These are phyloP conservation scores for Gaultheria prostrata DNA, from an alignment of 148 eudicot genomes.

Conservation along the genomic window DNA sequence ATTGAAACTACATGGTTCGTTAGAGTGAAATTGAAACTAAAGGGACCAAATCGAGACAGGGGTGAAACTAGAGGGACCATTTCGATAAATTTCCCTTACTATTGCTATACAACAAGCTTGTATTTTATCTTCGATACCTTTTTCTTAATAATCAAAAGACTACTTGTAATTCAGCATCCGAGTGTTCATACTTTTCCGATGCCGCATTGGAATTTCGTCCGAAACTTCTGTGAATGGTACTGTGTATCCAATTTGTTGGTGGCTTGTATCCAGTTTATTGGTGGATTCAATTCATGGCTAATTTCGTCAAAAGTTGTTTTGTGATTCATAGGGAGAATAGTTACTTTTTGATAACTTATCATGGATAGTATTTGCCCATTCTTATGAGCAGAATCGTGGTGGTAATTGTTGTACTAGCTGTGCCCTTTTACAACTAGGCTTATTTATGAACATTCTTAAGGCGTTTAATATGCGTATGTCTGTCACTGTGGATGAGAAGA, in stretches of 20 bases:
- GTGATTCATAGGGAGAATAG: background rate
- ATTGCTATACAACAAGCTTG: too few species aligned
- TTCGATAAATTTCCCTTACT: too few species aligned
- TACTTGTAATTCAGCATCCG: background rate
- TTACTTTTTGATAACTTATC: background rate
- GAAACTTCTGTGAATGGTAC: background rate
- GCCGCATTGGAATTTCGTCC: background rate
- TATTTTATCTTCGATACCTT: too few species aligned
- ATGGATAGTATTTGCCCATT: background rate
- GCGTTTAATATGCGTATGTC: background rate
- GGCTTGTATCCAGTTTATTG: background rate
- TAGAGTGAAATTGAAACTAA: too few species aligned
- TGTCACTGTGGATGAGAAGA: background rate
- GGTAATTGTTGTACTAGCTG: background rate
- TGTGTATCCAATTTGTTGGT: background rate
- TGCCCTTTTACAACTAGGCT: background rate
- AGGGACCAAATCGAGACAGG: too few species aligned
- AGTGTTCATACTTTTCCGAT: background rate
- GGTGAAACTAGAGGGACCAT: too few species aligned
- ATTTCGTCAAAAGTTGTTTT: background rate
- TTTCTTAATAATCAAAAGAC: too few species aligned
- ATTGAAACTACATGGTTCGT: too few species aligned
- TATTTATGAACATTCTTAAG: background rate
- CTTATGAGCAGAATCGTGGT: background rate
- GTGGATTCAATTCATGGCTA: background rate